These are phyloP conservation scores for Chaetomium tenue DNA, from an alignment of 495 filamentous ascomycete species.

Conservation along the genomic window DNA sequence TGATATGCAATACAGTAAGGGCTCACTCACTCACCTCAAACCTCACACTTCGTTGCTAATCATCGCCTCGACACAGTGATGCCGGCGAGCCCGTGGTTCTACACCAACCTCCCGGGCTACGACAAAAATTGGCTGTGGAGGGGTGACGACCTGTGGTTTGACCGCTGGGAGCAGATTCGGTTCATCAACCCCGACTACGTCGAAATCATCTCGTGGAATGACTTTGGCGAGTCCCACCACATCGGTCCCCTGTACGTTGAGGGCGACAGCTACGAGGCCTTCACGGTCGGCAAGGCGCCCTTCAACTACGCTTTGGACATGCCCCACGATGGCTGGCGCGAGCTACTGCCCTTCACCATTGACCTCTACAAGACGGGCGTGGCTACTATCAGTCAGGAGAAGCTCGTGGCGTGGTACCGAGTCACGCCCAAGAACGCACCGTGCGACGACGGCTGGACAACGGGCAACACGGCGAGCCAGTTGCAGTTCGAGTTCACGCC, in stretches of 20 bases:
- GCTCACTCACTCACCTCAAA: too few relatives aligned
- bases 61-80: constrained; percentile 34
- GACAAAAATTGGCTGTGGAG: constrained; percentile 14
- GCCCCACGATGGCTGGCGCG: constrained; percentile 41
- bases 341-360: constrained; percentile 59
- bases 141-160: constrained; percentile 56
- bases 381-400: constrained; percentile 35
- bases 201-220: constrained; percentile 60
- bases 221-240: constrained; percentile 48
- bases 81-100: constrained; percentile 65
- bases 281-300: constrained; percentile 36
- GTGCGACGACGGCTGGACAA: constrained; percentile 12
- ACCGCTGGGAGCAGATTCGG: constrained; percentile 58
- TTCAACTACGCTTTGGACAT: constrained; percentile 44
- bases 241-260: constrained; percentile 47
- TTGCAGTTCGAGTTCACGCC: constrained; percentile 7
- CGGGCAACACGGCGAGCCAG: constrained; percentile 20
- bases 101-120: constrained; percentile 49
- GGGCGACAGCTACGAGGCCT: constrained; percentile 39
- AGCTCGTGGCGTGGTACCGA: constrained; percentile 61
- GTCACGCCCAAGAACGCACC: constrained; percentile 17
- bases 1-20: too few relatives aligned
- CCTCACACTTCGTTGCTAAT: too few relatives aligned
- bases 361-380: constrained; percentile 54
- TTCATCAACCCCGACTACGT: constrained; percentile 53